Evolutionary conservation across 2,329 filamentous ascomycete genomes (phyloP).

Genomic region (Fusarium udum): DNA sequence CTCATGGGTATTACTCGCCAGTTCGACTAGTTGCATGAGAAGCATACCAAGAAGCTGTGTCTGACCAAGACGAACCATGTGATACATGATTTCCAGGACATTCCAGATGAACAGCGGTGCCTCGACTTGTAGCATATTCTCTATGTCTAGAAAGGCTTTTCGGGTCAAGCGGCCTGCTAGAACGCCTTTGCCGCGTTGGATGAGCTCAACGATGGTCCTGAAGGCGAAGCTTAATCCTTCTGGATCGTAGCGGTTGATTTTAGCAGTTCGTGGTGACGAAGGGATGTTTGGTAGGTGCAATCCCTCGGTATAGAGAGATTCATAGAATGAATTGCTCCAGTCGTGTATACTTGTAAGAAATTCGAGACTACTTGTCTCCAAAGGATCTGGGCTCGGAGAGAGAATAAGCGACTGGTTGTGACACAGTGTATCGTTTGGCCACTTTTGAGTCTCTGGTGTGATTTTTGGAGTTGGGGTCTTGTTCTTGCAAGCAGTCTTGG

Average conservation of each 20-base stretch:
- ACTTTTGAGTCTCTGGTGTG: neutral
- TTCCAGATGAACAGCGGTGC: constrained; percentile 28
- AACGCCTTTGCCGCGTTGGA: neutral
- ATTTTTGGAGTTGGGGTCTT: accelerated
- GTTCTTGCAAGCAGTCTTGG: accelerated
- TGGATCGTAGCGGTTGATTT: constrained; percentile 6
- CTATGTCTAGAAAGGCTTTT: constrained; percentile 11
- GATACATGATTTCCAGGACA: constrained; percentile 15
- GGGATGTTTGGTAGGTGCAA: too few species aligned
- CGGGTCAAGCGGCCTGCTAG: constrained; percentile 16
- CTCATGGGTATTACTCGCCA: neutral
- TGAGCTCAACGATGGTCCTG: constrained; percentile 4
- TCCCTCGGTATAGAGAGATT: neutral
- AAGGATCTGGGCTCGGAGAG: neutral
- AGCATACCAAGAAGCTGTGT: constrained; percentile 8
- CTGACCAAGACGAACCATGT: constrained; percentile 1
- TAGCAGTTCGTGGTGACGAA: neutral
- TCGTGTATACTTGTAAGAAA: constrained; percentile 12
- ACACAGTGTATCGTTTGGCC: too few species aligned
- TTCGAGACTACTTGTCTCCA: neutral
- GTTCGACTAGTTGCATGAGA: neutral
- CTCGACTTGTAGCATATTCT: constrained; percentile 7
- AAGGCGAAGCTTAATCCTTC: constrained; percentile 19
- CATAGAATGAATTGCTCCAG: constrained; percentile 12
- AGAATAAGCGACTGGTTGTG: neutral